Percentiles rank a stretch among this genome's conserved stretches.
Conservation (phyloP, 2,329 filamentous ascomycete genomes). For the Apiospora koreana region DNA sequence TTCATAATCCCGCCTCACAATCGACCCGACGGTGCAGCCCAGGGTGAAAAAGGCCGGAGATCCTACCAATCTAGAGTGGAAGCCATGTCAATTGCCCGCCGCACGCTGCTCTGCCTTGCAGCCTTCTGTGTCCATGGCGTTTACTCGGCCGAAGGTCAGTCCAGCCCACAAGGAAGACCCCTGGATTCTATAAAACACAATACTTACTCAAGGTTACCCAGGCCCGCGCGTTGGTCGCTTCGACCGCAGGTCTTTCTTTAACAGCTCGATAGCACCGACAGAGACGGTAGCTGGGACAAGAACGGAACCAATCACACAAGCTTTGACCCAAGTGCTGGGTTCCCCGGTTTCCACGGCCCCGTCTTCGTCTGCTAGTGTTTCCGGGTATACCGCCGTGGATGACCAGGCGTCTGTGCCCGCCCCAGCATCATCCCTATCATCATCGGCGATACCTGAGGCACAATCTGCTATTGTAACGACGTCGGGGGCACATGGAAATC, state of each 20-base stretch:
- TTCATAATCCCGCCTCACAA: neutral
- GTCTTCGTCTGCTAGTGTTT: neutral
- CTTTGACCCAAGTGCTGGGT: neutral
- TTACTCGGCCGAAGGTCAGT: constrained; percentile 23
- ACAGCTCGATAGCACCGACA: constrained; percentile 18
- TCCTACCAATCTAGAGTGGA: constrained; percentile 18
- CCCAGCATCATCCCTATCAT: neutral
- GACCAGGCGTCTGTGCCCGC: neutral
- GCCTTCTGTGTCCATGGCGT: constrained; percentile 22
- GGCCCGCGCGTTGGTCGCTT: constrained; percentile 20
- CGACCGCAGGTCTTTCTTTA: constrained; percentile 19
- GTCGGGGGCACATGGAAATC: neutral
- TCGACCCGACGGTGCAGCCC: constrained; percentile 15
- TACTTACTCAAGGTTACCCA: constrained; percentile 12
- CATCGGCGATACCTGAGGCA: neutral
- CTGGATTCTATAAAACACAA: constrained; percentile 9
- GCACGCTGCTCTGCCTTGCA: constrained; percentile 23
- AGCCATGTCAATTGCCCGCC: constrained; percentile 23
- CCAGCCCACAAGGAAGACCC: constrained; percentile 10
- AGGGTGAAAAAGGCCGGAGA: neutral
- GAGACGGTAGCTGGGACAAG: constrained; percentile 12
- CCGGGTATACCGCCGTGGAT: neutral
- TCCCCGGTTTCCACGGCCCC: neutral
- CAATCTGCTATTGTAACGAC: neutral
- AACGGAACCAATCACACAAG: neutral